A percentile compares a stretch with the other conserved stretches of the same genome.
Conservation (phyloP, 805 yeast genomes). For the Ogataea pini region DNA sequence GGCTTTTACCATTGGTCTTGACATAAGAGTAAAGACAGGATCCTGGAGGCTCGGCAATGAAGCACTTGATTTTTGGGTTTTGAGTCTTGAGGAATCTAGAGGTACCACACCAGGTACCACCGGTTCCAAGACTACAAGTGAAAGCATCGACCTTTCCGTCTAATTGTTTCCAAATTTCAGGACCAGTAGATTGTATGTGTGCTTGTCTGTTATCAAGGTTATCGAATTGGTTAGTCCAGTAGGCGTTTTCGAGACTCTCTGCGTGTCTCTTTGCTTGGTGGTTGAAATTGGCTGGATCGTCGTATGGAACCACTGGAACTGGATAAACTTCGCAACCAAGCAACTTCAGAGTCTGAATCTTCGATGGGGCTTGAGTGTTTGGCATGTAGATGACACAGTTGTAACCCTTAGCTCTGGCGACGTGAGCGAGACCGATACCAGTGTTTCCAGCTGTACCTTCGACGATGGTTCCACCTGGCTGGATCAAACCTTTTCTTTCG, state of each 20-base stretch:
- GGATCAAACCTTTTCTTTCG: conserved; percentile 61
- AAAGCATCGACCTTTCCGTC: conserved; percentile 78
- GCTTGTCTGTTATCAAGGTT: conserved; percentile 86
- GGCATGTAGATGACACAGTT: conserved; percentile 89
- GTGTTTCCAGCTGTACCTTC: conserved; percentile 97
- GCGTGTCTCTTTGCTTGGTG: conserved; percentile 88
- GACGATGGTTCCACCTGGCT: conserved; percentile 82
- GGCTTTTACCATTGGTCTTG: conserved; percentile 63
- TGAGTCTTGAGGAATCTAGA: conserved; percentile 77
- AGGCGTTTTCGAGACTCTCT: conserved; percentile 70
- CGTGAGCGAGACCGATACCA: conserved; percentile 87
- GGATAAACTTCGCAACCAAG: conserved; percentile 88
- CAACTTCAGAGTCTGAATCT: conserved; percentile 69
- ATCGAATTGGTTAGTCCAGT: conserved; percentile 93
- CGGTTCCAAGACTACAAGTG: conserved; percentile 91
- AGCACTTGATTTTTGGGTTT: conserved; percentile 59
- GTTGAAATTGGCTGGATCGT: conserved; percentile 82
- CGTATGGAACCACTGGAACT: conserved; percentile 83
- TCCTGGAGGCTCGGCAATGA: conserved; percentile 93
- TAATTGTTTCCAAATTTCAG: conserved; percentile 87
- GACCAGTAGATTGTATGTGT: conserved; percentile 88
- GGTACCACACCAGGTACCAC: conserved; percentile 88
- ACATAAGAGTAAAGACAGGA: conserved; percentile 80
- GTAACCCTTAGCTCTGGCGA: conserved; percentile 81
- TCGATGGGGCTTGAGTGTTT: conserved; percentile 79